Evolutionary conservation across 768 basidiomycete species (phyloP).

Genomic region (Termitomyces sp.): DNA sequence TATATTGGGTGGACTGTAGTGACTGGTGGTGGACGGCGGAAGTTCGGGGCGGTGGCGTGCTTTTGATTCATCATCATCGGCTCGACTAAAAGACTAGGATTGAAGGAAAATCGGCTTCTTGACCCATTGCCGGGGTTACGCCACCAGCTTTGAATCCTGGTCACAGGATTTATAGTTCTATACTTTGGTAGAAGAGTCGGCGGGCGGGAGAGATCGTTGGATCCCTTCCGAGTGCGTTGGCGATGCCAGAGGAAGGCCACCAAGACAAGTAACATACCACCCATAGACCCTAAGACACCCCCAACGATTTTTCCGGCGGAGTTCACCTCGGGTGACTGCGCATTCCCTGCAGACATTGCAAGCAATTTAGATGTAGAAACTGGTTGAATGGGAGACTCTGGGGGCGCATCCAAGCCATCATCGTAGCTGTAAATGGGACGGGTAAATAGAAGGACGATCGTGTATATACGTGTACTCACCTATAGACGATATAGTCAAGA

Average conservation of each 20-base stretch:
- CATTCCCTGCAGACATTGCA: background rate
- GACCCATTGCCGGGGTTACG: background rate
- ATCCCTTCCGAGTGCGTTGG: constrained; percentile 14
- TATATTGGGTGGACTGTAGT: constrained; percentile 15
- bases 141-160: constrained; percentile 4
- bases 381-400: background rate
- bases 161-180: background rate
- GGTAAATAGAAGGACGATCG: background rate
- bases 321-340: background rate
- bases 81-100: constrained; percentile 25
- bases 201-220: background rate
- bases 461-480: constrained; percentile 21
- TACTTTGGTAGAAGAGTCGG: background rate
- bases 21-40: constrained; percentile 12
- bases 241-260: constrained; percentile 19
- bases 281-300: constrained; percentile 23
- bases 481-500: constrained; percentile 39
- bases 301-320: constrained; percentile 23
- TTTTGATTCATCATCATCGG: constrained; percentile 6
- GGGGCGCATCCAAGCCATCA: background rate
- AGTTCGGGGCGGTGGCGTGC: background rate
- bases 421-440: constrained; percentile 10
- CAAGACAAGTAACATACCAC: constrained; percentile 19
- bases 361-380: background rate
- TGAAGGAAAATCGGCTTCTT: constrained; percentile 21